Evolutionary conservation across 192 early-diverging fungal species (phyloP), one percentile per base, ranked within the genome.

Genomic region (Radiomyces spectabilis): DNA sequence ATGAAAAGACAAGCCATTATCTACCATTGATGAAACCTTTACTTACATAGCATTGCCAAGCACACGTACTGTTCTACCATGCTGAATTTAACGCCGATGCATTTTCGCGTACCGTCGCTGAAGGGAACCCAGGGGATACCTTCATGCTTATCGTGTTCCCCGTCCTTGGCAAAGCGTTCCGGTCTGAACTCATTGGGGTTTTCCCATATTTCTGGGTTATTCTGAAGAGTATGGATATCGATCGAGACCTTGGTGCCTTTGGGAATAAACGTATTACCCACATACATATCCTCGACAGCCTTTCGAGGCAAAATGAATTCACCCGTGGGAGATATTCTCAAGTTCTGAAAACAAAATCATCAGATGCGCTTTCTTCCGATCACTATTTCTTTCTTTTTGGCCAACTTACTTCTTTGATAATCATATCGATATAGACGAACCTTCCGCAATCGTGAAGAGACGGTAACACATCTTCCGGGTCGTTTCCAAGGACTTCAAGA

Each of bases 51-150:
- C 69, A 80, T 67, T 16, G 73, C 64, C 34, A 82, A 53, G 26
- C 74, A 34, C 4, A 84, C 63, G 29, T 74, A 65, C 68, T 82
- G 78, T 35, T 76, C 79, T n/a, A 73, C 57, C 41, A 84, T 50
- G 4, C 74, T 72, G 52, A 84, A 82, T 49, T 77, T 73, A 68
- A 71, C 55, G 12, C 80, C 80, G 37, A 82, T 71, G 66, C 82
- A 84, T 42, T 78, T 62, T 31, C 75, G 73, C 31, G 53, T 53
- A 18, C 80, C 82, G 16, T 61, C 62, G 57, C 80, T 68, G 33
- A 84, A 84, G 5, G 82, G 73, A 4, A 76, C 62, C 75, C 76
- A 83, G 5, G 66, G 29, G 41, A 70, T 58, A 8, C 62, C 59
- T 2, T 49, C 57, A 16, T 69, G 67, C 39, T 71, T 37, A 12